A percentile compares a stretch with the other conserved stretches of the same genome.
Conservation (phyloP, 306 rosid genomes). For the Cucumis cinereus region DNA sequence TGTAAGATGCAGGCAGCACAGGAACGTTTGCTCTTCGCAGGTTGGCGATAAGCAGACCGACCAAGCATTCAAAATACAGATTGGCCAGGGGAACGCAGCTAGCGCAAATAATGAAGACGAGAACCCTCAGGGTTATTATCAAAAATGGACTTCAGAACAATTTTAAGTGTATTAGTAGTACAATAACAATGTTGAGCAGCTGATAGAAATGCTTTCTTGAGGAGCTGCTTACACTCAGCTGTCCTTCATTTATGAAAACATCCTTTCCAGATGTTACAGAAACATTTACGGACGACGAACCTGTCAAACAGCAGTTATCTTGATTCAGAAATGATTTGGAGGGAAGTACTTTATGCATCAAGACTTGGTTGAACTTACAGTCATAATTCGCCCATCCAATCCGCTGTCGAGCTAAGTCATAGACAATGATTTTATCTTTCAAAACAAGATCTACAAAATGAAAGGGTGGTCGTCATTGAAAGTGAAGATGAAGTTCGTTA, state of each 20-base stretch:
- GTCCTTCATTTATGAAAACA: slow-evolving; percentile 50
- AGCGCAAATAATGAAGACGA: neutral
- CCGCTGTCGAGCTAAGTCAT: slow-evolving; percentile 62
- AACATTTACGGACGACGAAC: slow-evolving; percentile 71
- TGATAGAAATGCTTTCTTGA: slow-evolving; percentile 21
- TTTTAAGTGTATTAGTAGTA: slow-evolving; percentile 10
- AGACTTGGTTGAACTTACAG: slow-evolving; percentile 27
- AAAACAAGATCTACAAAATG: slow-evolving; percentile 60
- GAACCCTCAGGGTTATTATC: neutral
- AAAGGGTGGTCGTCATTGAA: neutral
- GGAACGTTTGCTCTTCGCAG: neutral
- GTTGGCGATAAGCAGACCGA: neutral
- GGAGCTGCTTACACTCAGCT: slow-evolving; percentile 32
- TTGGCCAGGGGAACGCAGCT: neutral
- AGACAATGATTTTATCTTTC: slow-evolving; percentile 76
- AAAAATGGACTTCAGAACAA: neutral
- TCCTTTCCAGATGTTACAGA: slow-evolving; percentile 67
- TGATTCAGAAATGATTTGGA: neutral
- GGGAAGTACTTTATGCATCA: neutral
- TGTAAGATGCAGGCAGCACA: neutral
- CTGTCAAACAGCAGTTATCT: slow-evolving; percentile 20
- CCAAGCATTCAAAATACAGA: slow-evolving; percentile 2
- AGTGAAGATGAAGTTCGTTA: neutral
- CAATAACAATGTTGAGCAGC: slow-evolving; percentile 33
- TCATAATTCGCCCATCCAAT: slow-evolving; percentile 86